A percentile compares a stretch with the other conserved stretches of the same genome.
phyloP scores from a whole-genome alignment of 176 grass and related monocot genomes.

The Oryza officinalis region DNA sequence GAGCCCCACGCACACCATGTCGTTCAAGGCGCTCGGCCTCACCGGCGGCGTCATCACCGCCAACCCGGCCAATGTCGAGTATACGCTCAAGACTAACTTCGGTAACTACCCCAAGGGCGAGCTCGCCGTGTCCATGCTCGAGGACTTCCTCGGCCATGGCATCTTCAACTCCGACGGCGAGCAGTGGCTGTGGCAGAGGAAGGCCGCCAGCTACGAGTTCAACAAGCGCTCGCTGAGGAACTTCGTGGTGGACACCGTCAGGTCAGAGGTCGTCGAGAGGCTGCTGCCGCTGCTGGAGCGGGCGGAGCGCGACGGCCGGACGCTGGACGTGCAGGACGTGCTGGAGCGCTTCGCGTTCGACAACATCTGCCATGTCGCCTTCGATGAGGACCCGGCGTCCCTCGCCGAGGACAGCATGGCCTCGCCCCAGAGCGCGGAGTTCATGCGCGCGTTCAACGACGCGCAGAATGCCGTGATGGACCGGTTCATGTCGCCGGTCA shows the following conservation, averaged over 20 bases:
- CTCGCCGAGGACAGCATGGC: conserved; percentile 29
- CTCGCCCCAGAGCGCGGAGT: conserved; percentile 4
- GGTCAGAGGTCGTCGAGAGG: conserved; percentile 38
- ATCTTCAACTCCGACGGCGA: conserved; percentile 80
- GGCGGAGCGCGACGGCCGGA: background rate
- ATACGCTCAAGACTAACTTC: conserved; percentile 55
- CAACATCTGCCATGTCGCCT: conserved; percentile 61
- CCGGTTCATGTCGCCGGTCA: conserved; percentile 54
- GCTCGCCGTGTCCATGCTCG: conserved; percentile 31
- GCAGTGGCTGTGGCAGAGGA: conserved; percentile 68
- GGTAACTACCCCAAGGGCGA: conserved; percentile 65
- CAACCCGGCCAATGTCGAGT: conserved; percentile 59
- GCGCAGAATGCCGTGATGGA: conserved; percentile 36
- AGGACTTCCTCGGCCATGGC: conserved; percentile 70
- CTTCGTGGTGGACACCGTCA: conserved; percentile 43
- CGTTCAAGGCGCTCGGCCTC: conserved; percentile 42
- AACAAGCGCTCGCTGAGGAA: conserved; percentile 47
- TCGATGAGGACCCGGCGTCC: conserved; percentile 58
- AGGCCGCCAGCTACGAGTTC: conserved; percentile 66
- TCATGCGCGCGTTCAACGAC: conserved; percentile 52
- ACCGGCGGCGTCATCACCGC: conserved; percentile 48
- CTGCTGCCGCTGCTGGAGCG: conserved; percentile 53
- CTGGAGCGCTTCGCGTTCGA: conserved; percentile 81
- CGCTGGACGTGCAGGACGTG: conserved; percentile 61
- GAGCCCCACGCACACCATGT: conserved; percentile 62